Base-by-base conservation (phyloP, 148 eudicot species). In the Spergularia marina region DNA sequence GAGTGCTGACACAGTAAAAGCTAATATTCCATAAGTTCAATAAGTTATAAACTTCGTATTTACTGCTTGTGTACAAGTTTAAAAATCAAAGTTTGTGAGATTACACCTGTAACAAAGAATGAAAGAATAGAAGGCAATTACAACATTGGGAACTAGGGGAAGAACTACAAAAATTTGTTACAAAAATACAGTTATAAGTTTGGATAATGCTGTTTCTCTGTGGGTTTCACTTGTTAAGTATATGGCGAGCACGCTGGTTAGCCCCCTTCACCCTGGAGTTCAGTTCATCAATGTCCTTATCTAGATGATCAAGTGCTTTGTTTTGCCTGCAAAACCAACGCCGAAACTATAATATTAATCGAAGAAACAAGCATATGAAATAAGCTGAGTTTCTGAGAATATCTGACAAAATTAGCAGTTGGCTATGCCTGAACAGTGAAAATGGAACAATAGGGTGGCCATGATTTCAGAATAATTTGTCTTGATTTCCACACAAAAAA, bases 191-290 rank as follows among this genome's bases (percentile, higher is more conserved):
- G 17, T 41, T 63, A 71, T 47, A 51, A 20, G 73, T 53, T 16
- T 41, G 34, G 56, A 71, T 71, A 78, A 52, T 78, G 71, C 40
- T 53, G 25, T 53, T 13, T 53, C 65, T 55, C 36, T 0, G 10
- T 2, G 25, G 39, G 40, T 72, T 56, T 72, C 52, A 77, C 57
- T 68, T 73, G 65, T 51, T 77, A 12, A 81, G 80, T 13, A 81
- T 41, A 47, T 81, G 77, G 17, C 87, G 86, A 56, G 92, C 83
- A 41, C 96, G 93, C 76, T 80, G 88, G 76, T 92, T 90, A 15
- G 98, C 91, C 30, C 90, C 93, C 75, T 91, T 94, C 47, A 91
- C 88, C 80, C 97, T 83, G 1, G 85, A 79, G 79, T 94, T 94
- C 34, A 94, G 78, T 73, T 92, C 97, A 7, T 94, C 98, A 17